Evolutionary conservation across 345 rosid genomes (phyloP).

Genomic region (Citrus sinensis): DNA sequence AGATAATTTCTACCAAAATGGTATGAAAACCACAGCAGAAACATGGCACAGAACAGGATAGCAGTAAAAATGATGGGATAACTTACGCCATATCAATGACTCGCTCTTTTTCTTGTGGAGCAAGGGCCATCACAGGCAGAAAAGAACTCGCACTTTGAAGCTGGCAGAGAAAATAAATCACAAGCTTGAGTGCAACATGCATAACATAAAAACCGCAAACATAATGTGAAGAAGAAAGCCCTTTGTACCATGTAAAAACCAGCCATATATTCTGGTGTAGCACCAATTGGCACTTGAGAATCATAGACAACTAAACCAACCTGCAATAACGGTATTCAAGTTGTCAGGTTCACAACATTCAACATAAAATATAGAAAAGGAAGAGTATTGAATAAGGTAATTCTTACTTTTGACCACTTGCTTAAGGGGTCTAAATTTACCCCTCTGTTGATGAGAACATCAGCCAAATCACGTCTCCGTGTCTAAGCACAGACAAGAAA

Average conservation of each 20-base stretch:
- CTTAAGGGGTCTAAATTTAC: slow-evolving; percentile 90
- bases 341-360: neutral
- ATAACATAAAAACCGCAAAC: slow-evolving; percentile 5
- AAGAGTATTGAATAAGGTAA: neutral
- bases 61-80: neutral
- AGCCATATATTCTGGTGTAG: slow-evolving; percentile 97
- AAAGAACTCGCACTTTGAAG: slow-evolving; percentile 96
- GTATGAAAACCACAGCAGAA: neutral
- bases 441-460: slow-evolving; percentile 90
- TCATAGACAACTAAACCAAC: slow-evolving; percentile 91
- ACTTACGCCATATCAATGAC: slow-evolving; percentile 97
- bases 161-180: slow-evolving; percentile 32
- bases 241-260: slow-evolving; percentile 81
- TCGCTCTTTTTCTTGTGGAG: slow-evolving; percentile 90
- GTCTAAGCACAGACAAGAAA: slow-evolving; percentile 41
- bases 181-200: slow-evolving; percentile 1
- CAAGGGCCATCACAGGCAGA: slow-evolving; percentile 98
- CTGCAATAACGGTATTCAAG: slow-evolving; percentile 32
- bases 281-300: slow-evolving; percentile 94
- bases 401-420: slow-evolving; percentile 93
- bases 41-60: neutral
- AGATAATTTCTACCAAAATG: neutral
- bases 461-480: slow-evolving; percentile 89
- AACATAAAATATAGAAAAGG: neutral
- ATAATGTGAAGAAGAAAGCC: neutral